These are phyloP conservation scores for Lablab purpureus DNA, from an alignment of 306 rosid genomes.

Conservation along the genomic window DNA sequence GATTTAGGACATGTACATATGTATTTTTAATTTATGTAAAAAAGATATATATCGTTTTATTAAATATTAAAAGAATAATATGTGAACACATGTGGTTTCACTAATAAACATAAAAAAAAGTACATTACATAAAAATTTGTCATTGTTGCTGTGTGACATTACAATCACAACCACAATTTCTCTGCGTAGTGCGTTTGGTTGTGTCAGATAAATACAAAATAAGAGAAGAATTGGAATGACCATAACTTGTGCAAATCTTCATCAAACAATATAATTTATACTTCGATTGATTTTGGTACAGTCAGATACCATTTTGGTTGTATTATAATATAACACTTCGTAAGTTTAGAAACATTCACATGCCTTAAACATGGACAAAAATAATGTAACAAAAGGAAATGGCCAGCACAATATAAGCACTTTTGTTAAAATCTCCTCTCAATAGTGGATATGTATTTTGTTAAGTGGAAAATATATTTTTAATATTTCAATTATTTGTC, in stretches of 20 bases:
- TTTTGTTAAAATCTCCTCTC: neutral
- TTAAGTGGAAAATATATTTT: too few relatives aligned
- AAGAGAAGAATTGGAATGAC: neutral
- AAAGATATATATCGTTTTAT: too few relatives aligned
- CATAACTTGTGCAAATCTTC: constrained; percentile 2
- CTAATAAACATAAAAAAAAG: too few relatives aligned
- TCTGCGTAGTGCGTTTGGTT: constrained; percentile 3
- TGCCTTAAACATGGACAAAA: neutral
- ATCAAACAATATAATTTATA: neutral
- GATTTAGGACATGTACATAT: too few relatives aligned
- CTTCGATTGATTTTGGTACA: constrained; percentile 4
- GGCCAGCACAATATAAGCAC: constrained; percentile 4
- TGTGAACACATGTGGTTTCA: too few relatives aligned
- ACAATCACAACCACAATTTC: neutral
- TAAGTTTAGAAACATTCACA: neutral
- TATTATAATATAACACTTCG: neutral
- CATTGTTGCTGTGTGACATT: neutral
- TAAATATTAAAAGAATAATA: too few relatives aligned
- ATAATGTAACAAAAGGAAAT: neutral
- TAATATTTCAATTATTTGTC: too few relatives aligned
- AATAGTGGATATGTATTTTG: too few relatives aligned
- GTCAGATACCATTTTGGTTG: constrained; percentile 40
- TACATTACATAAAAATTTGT: too few relatives aligned
- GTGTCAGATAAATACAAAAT: neutral
- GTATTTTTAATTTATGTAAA: too few relatives aligned